These are phyloP conservation scores for Protea cynaroides DNA, from an alignment of 164 flowering plant genomes.

Conservation along the genomic window DNA sequence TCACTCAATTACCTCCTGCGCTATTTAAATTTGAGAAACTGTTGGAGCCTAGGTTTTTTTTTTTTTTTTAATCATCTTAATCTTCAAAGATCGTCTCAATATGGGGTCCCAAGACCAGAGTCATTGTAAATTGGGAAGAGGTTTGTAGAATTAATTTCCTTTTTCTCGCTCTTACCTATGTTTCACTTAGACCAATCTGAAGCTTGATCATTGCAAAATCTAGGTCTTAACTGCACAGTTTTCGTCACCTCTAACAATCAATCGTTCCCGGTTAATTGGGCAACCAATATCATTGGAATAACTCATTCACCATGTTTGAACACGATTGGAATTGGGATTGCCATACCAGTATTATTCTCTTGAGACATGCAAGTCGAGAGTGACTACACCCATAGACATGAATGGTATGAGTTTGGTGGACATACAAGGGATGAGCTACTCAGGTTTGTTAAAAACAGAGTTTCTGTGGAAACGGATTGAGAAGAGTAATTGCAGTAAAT, in stretches of 20 bases:
- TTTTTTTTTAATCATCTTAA: conserved; percentile 7
- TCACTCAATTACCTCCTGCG: conserved; percentile 40
- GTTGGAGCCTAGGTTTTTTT: conserved; percentile 13
- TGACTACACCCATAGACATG: conserved; percentile 26
- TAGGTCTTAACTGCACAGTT: conserved; percentile 30
- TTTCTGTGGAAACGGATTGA: conserved; percentile 41
- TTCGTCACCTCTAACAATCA: neutral
- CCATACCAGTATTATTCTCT: conserved; percentile 16
- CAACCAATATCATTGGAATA: conserved; percentile 8
- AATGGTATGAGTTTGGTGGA: neutral
- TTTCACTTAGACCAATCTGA: neutral
- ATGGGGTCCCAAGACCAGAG: conserved; percentile 27
- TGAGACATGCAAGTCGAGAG: conserved; percentile 25
- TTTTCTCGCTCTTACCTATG: neutral
- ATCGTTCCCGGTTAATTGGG: conserved; percentile 18
- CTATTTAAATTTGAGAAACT: conserved; percentile 16
- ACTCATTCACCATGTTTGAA: conserved; percentile 29
- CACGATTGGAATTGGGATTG: no score
- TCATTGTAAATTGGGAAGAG: conserved; percentile 24
- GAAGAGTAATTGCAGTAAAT: conserved; percentile 29
- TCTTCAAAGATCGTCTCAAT: neutral
- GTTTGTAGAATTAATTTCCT: conserved; percentile 5
- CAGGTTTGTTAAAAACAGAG: conserved; percentile 29
- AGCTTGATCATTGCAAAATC: no score
- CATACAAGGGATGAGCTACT: conserved; percentile 14